phyloP scores from a whole-genome alignment of 208 protist genomes.

The Crithidia mellificae region DNA sequence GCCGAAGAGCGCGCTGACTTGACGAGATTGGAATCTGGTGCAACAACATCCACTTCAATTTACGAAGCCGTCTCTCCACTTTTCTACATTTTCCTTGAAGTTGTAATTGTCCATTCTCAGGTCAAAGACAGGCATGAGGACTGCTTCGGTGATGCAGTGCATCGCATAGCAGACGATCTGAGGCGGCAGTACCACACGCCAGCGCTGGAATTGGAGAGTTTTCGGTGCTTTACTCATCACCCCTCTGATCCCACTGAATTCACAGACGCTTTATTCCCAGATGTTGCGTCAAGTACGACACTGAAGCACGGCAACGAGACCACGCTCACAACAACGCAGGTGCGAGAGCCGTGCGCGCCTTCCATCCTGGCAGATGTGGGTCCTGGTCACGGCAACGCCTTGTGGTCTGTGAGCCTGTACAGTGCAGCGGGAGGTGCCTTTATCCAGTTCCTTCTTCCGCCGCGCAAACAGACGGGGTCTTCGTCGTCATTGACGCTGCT shows the following conservation, averaged over 20 bases:
- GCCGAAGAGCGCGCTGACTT: not conserved
- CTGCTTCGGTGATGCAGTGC: not conserved
- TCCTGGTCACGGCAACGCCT: not conserved
- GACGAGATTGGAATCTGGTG: not conserved
- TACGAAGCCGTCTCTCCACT: slow-evolving; percentile 6
- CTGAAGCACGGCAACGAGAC: not conserved
- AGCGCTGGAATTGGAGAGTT: slow-evolving; percentile 13
- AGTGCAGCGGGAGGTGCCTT: slow-evolving; percentile 6
- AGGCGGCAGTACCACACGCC: slow-evolving; percentile 18
- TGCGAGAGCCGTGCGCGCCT: slow-evolving; percentile 28
- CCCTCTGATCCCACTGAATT: not conserved
- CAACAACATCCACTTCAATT: slow-evolving; percentile 9
- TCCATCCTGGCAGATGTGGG: slow-evolving; percentile 6
- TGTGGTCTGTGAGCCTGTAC: slow-evolving; percentile 18
- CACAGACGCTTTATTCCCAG: too few species aligned
- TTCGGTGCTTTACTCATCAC: slow-evolving; percentile 17
- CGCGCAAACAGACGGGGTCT: not conserved
- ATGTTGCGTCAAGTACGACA: not conserved
- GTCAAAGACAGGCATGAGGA: not conserved
- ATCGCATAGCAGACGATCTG: slow-evolving; percentile 6
- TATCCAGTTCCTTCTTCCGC: slow-evolving; percentile 15
- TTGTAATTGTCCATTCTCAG: slow-evolving; percentile 8
- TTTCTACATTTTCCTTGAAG: slow-evolving; percentile 23
- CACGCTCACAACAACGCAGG: not conserved
- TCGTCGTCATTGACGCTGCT: not conserved